Conservation (phyloP, 345 rosid genomes). For the Populus ilicifolia region DNA sequence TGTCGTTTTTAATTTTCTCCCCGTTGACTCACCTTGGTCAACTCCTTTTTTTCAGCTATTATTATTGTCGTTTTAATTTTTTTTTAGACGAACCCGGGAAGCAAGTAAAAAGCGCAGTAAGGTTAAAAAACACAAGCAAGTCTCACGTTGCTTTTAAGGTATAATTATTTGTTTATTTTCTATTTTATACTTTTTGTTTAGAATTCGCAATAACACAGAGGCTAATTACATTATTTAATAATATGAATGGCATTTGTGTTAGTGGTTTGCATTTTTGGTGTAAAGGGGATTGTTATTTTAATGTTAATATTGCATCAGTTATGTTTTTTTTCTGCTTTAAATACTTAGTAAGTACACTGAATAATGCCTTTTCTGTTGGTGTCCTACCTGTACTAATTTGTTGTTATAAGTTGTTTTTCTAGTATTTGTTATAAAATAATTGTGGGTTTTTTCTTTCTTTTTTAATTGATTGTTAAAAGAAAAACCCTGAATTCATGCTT, state of each 20-base stretch:
- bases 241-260: neutral
- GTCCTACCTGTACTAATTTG: neutral
- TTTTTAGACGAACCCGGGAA: slow-evolving; percentile 82
- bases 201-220: neutral
- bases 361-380: neutral
- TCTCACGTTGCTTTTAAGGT: slow-evolving; percentile 97
- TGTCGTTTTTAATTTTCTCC: neutral
- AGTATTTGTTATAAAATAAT: neutral
- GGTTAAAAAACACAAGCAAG: slow-evolving; percentile 77
- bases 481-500: neutral
- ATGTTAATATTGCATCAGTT: neutral
- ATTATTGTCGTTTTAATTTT: neutral
- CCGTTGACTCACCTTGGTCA: slow-evolving; percentile 32
- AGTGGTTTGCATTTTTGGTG: neutral
- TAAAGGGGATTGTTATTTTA: neutral
- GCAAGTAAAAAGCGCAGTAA: slow-evolving; percentile 81
- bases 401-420: neutral
- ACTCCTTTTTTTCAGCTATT: neutral
- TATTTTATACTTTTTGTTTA: neutral
- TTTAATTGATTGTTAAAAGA: no score
- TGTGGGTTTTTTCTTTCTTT: neutral
- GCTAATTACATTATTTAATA: neutral
- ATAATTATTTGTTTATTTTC: neutral
- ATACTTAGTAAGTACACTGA: neutral
- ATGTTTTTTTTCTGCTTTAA: neutral